Evolutionary conservation across 164 flowering plant species (phyloP).

Genomic region (Magnolia officinalis): DNA sequence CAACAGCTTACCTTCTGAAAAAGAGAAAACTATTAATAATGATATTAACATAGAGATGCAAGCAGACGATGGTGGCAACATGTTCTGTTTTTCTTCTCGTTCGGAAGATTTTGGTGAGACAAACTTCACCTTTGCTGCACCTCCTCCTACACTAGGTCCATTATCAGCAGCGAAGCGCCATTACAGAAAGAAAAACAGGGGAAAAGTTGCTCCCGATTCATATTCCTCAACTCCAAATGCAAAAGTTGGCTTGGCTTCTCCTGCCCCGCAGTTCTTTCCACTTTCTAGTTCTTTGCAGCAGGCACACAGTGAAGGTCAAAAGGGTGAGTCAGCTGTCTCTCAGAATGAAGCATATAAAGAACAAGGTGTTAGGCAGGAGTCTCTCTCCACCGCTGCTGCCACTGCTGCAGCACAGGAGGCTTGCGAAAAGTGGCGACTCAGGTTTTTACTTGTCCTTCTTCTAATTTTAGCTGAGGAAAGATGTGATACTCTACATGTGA

Average conservation of each 20-base stretch:
- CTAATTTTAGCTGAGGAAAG: not conserved
- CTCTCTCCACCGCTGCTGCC: slow-evolving; percentile 21
- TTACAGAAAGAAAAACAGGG: slow-evolving; percentile 47
- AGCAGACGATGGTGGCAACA: slow-evolving; percentile 31
- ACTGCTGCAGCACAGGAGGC: slow-evolving; percentile 44
- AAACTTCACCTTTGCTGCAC: slow-evolving; percentile 64
- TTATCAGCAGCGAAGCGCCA: slow-evolving; percentile 34
- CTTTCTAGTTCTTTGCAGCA: slow-evolving; percentile 29
- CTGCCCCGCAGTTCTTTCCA: slow-evolving; percentile 35
- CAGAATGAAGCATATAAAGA: slow-evolving; percentile 23
- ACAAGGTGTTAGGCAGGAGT: slow-evolving; percentile 20
- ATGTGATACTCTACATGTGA: not conserved
- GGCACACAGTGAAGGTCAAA: slow-evolving; percentile 15
- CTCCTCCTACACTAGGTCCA: slow-evolving; percentile 43
- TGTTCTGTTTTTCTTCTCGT: slow-evolving; percentile 33
- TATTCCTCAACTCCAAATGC: slow-evolving; percentile 20
- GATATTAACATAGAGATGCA: slow-evolving; percentile 31
- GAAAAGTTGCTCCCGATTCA: slow-evolving; percentile 41
- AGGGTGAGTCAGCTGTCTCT: slow-evolving; percentile 17
- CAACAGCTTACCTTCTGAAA: slow-evolving; percentile 47
- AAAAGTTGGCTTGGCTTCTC: slow-evolving; percentile 33
- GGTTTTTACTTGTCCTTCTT: slow-evolving; percentile 27
- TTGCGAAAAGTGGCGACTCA: slow-evolving; percentile 75
- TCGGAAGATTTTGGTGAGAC: slow-evolving; percentile 35
- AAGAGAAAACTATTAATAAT: slow-evolving; percentile 38